Evolutionary conservation across 345 rosid species (phyloP).

Genomic region (Mercurialis annua): DNA sequence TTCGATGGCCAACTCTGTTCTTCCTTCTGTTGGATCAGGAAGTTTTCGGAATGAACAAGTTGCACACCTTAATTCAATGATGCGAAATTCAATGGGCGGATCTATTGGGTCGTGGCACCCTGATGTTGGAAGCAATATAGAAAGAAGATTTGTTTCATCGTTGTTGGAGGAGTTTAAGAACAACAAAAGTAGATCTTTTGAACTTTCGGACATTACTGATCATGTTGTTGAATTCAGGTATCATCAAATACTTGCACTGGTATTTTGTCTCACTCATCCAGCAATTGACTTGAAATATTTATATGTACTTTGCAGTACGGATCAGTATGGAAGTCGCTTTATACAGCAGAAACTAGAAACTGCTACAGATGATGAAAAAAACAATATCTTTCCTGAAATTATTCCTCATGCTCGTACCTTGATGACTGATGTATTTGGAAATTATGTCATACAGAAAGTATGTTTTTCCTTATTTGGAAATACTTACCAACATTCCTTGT

Average conservation of each 20-base stretch:
- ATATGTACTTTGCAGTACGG: slow-evolving; percentile 57
- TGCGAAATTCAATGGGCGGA: slow-evolving; percentile 54
- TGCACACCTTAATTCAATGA: slow-evolving; percentile 50
- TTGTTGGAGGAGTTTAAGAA: slow-evolving; percentile 83
- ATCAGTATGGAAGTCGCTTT: slow-evolving; percentile 96
- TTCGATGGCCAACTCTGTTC: slow-evolving; percentile 42
- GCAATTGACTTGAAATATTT: slow-evolving; percentile 12
- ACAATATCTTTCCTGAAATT: slow-evolving; percentile 75
- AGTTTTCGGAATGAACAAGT: slow-evolving; percentile 49
- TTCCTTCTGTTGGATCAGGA: slow-evolving; percentile 55
- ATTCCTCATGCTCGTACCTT: slow-evolving; percentile 71
- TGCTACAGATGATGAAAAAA: slow-evolving; percentile 70
- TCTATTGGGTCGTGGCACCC: slow-evolving; percentile 51
- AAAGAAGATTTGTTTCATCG: slow-evolving; percentile 48
- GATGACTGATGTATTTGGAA: slow-evolving; percentile 99
- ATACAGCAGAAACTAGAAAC: slow-evolving; percentile 95
- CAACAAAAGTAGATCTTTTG: slow-evolving; percentile 68
- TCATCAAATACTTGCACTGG: slow-evolving; percentile 7
- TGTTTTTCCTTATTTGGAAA: slow-evolving; percentile 9
- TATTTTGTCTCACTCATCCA: slow-evolving; percentile 14
- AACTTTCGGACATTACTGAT: slow-evolving; percentile 63
- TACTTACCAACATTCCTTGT: neutral
- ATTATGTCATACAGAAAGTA: slow-evolving; percentile 95
- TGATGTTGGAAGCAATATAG: slow-evolving; percentile 48
- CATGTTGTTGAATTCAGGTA: slow-evolving; percentile 95